A percentile compares a stretch with the other conserved stretches of the same genome.
These are phyloP conservation scores for Gryganskiella cystojenkinii DNA, from an alignment of 192 early-diverging fungal genomes.

Conservation along the genomic window DNA sequence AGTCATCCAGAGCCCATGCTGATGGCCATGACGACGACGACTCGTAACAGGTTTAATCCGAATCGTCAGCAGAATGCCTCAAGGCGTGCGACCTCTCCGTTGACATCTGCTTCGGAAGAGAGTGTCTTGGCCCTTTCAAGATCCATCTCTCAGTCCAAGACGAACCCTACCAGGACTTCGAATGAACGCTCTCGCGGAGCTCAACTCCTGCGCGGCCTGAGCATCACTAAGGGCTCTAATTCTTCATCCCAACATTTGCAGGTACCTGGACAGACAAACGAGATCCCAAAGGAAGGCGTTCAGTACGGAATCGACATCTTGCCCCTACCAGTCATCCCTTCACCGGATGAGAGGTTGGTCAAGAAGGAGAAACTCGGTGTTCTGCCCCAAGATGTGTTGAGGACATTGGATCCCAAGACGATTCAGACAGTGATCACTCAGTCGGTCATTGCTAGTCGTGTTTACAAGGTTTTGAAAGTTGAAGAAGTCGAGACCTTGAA, in stretches of 20 bases:
- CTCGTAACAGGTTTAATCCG: background rate
- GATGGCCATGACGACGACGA: too few relatives aligned
- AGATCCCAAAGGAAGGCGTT: conserved; percentile 8
- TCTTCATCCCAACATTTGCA: background rate
- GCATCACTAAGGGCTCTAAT: too few relatives aligned
- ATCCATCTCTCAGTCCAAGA: too few relatives aligned
- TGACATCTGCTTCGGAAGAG: conserved; percentile 22
- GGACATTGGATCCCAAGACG: conserved; percentile 26
- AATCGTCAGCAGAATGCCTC: background rate
- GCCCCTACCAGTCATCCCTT: conserved; percentile 41
- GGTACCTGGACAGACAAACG: background rate
- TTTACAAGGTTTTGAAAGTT: conserved; percentile 56
- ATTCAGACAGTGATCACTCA: conserved; percentile 47
- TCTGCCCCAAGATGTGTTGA: conserved; percentile 42
- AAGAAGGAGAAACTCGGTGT: conserved; percentile 27
- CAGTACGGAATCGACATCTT: conserved; percentile 35
- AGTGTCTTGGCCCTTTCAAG: conserved; percentile 18
- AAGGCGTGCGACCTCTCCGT: background rate
- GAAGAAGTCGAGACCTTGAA: conserved; percentile 63
- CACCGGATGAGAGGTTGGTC: conserved; percentile 29
- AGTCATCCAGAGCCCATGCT: conserved; percentile 21
- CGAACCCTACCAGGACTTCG: too few relatives aligned
- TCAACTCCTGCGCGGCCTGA: too few relatives aligned
- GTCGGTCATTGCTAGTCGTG: conserved; percentile 57
- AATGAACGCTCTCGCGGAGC: too few relatives aligned